Evolutionary conservation across 1,284 basidiomycete genomes (phyloP), one percentile per base, ranked within the genome.

Genomic region (Puccinia hordei): DNA sequence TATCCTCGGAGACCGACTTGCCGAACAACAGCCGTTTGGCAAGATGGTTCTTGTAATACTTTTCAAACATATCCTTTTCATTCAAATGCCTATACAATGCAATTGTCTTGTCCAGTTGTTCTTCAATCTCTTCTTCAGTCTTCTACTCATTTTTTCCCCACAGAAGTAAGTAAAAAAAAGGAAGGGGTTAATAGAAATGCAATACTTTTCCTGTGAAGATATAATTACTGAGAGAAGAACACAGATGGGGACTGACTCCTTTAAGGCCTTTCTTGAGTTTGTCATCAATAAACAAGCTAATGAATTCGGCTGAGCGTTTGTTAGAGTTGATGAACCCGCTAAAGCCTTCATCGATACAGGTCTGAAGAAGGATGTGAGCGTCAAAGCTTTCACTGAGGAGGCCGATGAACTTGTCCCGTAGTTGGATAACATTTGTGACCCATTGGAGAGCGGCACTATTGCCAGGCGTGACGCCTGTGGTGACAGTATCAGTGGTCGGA

Each of bases 61-160:
- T 90, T 86, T 99, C 97, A 85, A 99, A 99, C 30, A 95, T 90
- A 85, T 99, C 97, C 87, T 98, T 99, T 86, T 99, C 95, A 12
- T 91, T 89, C 81, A 99, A 88, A 87, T 92, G 99, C 80, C 97
- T 90, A 90, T 99, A 99, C 35, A 99, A 89, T 1, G 91, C 92
- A 85, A 98, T 96, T 0, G 96, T 97, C 87, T 96, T 97, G 84
- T 97, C 94, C 80, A 99, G 87, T 4, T 97, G 90, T 85, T 83
- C 85, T 83, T 99, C 96, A 65, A 98, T 91, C 84, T 99, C 97
- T 46, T 89, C 89, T 80, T 99, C 97, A 19, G 92, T 91, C 93
- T 98, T 98, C 94, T 97, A 83, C 2, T 46, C 38, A 38, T 1
- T 33, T 55, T 55, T 55, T n/a, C n/a, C n/a, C 24, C 24, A n/a